phyloP scores from a whole-genome alignment of 1,284 basidiomycete species.

The Cutaneotrichosporon cavernicola region DNA sequence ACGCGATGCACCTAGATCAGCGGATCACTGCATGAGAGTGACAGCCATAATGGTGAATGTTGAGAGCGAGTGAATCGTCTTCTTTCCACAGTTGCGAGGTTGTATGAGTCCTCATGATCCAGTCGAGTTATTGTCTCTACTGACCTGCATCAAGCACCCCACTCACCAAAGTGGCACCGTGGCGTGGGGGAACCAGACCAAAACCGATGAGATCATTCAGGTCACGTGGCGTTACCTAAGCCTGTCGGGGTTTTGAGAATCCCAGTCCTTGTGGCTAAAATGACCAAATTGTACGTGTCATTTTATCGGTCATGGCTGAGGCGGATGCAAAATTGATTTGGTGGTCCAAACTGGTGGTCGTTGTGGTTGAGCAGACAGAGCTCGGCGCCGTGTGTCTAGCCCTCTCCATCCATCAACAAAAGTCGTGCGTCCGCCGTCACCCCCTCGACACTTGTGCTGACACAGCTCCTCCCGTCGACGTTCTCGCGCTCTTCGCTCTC shows the following conservation, averaged over 20 bases:
- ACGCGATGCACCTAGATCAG: background rate
- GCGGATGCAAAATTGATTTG: no score
- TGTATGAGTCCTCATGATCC: background rate
- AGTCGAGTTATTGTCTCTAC: no score
- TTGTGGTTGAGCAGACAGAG: background rate
- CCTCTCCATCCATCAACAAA: constrained; percentile 21
- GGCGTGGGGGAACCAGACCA: no score
- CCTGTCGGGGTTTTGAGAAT: no score
- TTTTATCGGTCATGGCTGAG: no score
- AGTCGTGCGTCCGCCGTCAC: constrained; percentile 19
- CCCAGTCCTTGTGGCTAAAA: no score
- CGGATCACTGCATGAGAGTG: background rate
- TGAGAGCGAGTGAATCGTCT: background rate
- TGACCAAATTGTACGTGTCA: no score
- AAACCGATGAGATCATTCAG: no score
- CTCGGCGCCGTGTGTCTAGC: background rate
- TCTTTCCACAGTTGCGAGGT: background rate
- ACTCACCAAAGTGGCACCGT: no score
- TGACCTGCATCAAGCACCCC: no score
- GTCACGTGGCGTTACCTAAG: no score
- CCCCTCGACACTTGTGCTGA: constrained; percentile 5
- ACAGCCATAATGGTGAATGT: background rate
- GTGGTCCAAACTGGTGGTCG: no score
- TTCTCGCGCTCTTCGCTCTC: background rate
- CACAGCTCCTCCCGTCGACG: constrained; percentile 2